Evolutionary conservation across 495 filamentous ascomycete genomes (phyloP).

Genomic region (Penicillium soppii): DNA sequence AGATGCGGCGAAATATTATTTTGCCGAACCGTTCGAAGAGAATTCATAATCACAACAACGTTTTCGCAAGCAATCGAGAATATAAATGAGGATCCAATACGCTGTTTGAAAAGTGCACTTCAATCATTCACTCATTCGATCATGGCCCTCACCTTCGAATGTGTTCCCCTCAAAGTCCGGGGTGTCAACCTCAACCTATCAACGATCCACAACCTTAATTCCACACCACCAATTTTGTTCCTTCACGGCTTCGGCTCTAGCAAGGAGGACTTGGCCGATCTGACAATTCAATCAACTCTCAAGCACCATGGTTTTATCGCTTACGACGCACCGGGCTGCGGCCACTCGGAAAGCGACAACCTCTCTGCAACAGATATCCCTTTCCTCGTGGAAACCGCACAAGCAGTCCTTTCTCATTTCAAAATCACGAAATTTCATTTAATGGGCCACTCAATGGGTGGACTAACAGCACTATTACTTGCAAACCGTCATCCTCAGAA

Average conservation of each 20-base stretch:
- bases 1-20: neutral
- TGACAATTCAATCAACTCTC: slow-evolving; percentile 16
- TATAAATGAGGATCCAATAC: too few species aligned
- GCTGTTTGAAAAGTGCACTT: too few species aligned
- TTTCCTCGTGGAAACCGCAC: slow-evolving; percentile 27
- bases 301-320: slow-evolving; percentile 23
- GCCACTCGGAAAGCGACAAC: slow-evolving; percentile 15
- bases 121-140: neutral
- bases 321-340: slow-evolving; percentile 30
- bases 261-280: slow-evolving; percentile 32
- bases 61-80: too few species aligned
- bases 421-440: slow-evolving; percentile 23
- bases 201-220: slow-evolving; percentile 17
- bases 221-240: slow-evolving; percentile 23
- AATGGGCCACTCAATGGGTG: slow-evolving; percentile 33
- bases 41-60: neutral
- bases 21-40: neutral
- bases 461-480: slow-evolving; percentile 23
- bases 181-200: slow-evolving; percentile 20
- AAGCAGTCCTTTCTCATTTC: slow-evolving; percentile 20
- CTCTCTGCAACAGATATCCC: slow-evolving; percentile 26
- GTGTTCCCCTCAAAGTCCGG: slow-evolving; percentile 15
- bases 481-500: slow-evolving; percentile 13
- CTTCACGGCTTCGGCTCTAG: slow-evolving; percentile 32
- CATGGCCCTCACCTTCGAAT: slow-evolving; percentile 16